These are phyloP conservation scores for Leptodontidium sp. DNA, from an alignment of 2,329 filamentous ascomycete genomes.

Conservation along the genomic window DNA sequence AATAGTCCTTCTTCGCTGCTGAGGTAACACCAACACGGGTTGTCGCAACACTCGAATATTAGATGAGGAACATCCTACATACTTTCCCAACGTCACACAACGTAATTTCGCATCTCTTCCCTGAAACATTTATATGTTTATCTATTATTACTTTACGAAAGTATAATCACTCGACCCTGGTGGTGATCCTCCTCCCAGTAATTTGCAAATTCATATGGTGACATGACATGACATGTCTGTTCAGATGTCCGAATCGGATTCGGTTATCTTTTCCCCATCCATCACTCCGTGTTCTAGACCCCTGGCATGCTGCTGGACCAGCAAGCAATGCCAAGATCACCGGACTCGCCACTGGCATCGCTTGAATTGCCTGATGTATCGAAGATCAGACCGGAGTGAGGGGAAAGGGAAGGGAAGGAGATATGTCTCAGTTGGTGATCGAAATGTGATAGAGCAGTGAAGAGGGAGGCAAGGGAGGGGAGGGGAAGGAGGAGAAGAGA, in stretches of 20 bases:
- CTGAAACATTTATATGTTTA: background rate
- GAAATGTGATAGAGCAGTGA: slow-evolving; percentile 1
- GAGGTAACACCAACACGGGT: background rate
- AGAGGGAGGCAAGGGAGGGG: background rate
- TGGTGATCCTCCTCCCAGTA: background rate
- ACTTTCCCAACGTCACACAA: background rate
- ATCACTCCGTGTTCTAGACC: slow-evolving; percentile 9
- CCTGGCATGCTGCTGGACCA: background rate
- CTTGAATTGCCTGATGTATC: slow-evolving; percentile 16
- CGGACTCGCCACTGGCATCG: slow-evolving; percentile 1
- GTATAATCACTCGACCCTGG: background rate
- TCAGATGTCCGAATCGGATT: background rate
- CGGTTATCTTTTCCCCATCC: slow-evolving; percentile 21
- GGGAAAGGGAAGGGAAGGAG: background rate
- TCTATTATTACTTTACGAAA: background rate
- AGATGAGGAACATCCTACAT: background rate
- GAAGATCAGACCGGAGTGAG: slow-evolving; percentile 11
- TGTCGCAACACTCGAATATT: background rate
- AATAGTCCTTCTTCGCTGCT: background rate
- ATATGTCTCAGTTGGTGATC: slow-evolving; percentile 9
- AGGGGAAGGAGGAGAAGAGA: background rate
- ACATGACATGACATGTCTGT: background rate
- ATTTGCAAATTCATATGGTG: slow-evolving; percentile 13
- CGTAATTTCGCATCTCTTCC: background rate
- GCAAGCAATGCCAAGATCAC: slow-evolving; percentile 17